Evolutionary conservation across 306 rosid genomes (phyloP).

Genomic region (Quercus dentata): DNA sequence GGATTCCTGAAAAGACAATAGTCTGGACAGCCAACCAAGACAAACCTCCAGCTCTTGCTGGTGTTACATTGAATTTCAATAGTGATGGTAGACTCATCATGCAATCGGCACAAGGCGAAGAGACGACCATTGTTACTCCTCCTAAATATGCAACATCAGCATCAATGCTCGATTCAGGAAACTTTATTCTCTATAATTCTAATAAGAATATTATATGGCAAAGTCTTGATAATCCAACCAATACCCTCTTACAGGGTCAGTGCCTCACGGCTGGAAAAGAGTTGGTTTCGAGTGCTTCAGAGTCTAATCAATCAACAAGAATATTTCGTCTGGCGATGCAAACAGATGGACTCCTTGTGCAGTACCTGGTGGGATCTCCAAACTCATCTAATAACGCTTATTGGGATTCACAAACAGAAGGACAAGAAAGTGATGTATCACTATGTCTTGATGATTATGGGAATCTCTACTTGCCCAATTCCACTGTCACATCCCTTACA

Average conservation of each 20-base stretch:
- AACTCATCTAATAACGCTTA: background rate
- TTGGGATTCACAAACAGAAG: background rate
- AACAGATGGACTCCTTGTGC: conserved; percentile 19
- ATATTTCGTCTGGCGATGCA: conserved; percentile 19
- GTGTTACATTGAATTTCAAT: conserved; percentile 15
- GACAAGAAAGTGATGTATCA: background rate
- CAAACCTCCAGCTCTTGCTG: background rate
- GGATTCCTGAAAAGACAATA: conserved; percentile 21
- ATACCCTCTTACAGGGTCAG: conserved; percentile 20
- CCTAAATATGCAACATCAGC: conserved; percentile 3
- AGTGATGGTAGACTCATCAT: conserved; percentile 13
- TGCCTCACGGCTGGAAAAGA: background rate
- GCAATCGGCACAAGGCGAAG: background rate
- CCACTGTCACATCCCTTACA: background rate
- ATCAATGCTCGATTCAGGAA: conserved; percentile 13
- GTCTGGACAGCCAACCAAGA: conserved; percentile 30
- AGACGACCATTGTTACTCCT: background rate
- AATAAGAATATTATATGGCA: background rate
- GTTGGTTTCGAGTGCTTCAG: conserved; percentile 8
- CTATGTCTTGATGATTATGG: background rate
- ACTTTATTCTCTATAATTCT: conserved; percentile 16
- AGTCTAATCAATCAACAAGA: conserved; percentile 11
- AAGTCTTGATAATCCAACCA: conserved; percentile 18
- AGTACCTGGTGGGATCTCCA: background rate
- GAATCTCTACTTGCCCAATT: background rate